These are phyloP conservation scores for Pythium volutum DNA, from an alignment of 352 stramenopile genomes.

Conservation along the genomic window DNA sequence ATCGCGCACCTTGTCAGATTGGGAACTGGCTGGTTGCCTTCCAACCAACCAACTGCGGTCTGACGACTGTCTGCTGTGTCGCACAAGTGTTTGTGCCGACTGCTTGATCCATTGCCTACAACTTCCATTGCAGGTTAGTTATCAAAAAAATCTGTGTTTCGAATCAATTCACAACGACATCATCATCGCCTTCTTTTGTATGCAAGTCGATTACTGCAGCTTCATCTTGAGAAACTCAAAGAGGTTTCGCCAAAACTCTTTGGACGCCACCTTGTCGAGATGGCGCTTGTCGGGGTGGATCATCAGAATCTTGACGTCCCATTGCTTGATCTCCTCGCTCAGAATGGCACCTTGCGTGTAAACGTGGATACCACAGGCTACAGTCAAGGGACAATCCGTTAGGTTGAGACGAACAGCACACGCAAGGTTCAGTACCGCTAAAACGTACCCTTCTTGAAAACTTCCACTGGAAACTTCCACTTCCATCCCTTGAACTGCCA, in stretches of 20 bases:
- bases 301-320: slow-evolving; percentile 90
- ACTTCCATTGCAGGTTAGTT: neutral
- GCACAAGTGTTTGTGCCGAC: too few species aligned
- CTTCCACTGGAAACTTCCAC: slow-evolving; percentile 88
- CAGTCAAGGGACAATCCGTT: neutral
- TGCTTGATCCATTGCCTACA: neutral
- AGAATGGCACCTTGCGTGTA: slow-evolving; percentile 82
- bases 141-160: neutral
- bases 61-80: neutral
- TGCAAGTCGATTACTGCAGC: slow-evolving; percentile 49
- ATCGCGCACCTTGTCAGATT: neutral
- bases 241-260: slow-evolving; percentile 90
- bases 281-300: slow-evolving; percentile 91
- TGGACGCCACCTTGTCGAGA: slow-evolving; percentile 86
- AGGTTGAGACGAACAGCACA: neutral
- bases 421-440: neutral
- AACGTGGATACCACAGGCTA: slow-evolving; percentile 82
- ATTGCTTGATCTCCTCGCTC: slow-evolving; percentile 84
- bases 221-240: slow-evolving; percentile 85
- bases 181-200: neutral
- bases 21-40: neutral
- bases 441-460: slow-evolving; percentile 87
- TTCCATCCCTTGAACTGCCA: slow-evolving; percentile 95
- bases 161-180: neutral
- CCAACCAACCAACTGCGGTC: neutral